Percentiles rank a stretch among this genome's conserved stretches.
phyloP scores from a whole-genome alignment of 2,329 filamentous ascomycete species.

The Juglanconis sp. region DNA sequence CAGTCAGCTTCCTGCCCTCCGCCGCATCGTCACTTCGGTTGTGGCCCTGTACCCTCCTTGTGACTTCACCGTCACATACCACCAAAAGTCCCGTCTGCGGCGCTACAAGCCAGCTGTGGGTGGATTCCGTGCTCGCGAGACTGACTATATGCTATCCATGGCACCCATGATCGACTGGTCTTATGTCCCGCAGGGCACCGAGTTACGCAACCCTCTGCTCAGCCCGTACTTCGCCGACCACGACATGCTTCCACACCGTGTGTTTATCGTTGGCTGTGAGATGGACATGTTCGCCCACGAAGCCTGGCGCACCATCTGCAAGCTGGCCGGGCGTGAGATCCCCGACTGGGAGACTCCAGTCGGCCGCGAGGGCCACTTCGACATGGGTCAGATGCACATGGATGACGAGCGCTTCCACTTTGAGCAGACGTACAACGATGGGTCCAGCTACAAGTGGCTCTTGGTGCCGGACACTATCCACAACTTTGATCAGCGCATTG shows the following conservation, averaged over 20 bases:
- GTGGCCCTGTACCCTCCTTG: slow-evolving; percentile 11
- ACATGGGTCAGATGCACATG: slow-evolving; percentile 6
- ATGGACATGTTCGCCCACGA: slow-evolving; percentile 13
- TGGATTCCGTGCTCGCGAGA: slow-evolving; percentile 11
- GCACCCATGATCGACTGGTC: slow-evolving; percentile 13
- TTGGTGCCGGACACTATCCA: slow-evolving; percentile 12
- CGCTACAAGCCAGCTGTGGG: slow-evolving; percentile 11
- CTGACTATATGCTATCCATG: slow-evolving; percentile 12
- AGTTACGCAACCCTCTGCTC: slow-evolving; percentile 10
- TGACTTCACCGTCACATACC: slow-evolving; percentile 7
- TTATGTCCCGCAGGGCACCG: slow-evolving; percentile 7
- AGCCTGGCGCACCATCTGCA: slow-evolving; percentile 14
- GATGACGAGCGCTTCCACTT: slow-evolving; percentile 12
- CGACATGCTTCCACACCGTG: slow-evolving; percentile 7
- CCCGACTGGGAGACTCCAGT: slow-evolving; percentile 4
- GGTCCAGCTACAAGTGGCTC: slow-evolving; percentile 13
- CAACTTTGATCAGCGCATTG: slow-evolving; percentile 12
- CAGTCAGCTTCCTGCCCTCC: slow-evolving; percentile 3
- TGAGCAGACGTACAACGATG: slow-evolving; percentile 10
- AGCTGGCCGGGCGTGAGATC: slow-evolving; percentile 4
- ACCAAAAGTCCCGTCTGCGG: slow-evolving; percentile 3
- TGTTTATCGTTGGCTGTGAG: slow-evolving; percentile 13
- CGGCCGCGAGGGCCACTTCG: slow-evolving; percentile 2
- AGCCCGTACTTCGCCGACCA: slow-evolving; percentile 9
- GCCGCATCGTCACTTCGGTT: slow-evolving; percentile 9